phyloP scores from a whole-genome alignment of 129 eudicot species.

The Rutidosis leptorrhynchoides region DNA sequence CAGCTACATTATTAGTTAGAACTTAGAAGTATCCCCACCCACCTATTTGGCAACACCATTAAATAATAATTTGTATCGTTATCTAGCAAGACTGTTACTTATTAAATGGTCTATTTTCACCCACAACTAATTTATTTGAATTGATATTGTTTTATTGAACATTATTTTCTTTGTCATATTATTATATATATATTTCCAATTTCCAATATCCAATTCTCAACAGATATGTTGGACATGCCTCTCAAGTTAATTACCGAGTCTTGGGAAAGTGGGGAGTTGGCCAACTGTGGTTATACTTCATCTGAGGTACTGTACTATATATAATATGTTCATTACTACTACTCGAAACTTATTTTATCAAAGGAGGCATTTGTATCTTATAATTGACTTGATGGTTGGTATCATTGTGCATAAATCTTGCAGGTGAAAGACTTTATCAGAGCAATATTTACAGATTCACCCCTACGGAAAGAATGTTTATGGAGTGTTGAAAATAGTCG shows the following conservation, averaged over 20 bases:
- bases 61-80: neutral
- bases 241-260: constrained; percentile 76
- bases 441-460: constrained; percentile 90
- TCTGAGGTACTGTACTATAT: constrained; percentile 53
- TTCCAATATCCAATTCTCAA: constrained; percentile 15
- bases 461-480: constrained; percentile 76
- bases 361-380: neutral
- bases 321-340: too few species aligned
- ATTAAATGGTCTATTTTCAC: too few species aligned
- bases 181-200: too few species aligned
- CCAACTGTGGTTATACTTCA: constrained; percentile 49
- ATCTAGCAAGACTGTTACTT: neutral
- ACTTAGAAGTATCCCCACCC: too few species aligned
- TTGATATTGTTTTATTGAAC: neutral
- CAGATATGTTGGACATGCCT: constrained; percentile 94
- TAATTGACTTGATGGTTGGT: neutral
- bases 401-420: constrained; percentile 11
- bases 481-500: constrained; percentile 47
- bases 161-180: neutral
- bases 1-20: too few species aligned
- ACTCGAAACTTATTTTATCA: neutral
- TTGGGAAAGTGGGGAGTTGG: constrained; percentile 92
- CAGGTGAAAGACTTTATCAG: constrained; percentile 77
- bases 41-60: too few species aligned
- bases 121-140: neutral